phyloP scores from a whole-genome alignment of 371 early-diverging fungal genomes.

The Mortierella sp. region DNA sequence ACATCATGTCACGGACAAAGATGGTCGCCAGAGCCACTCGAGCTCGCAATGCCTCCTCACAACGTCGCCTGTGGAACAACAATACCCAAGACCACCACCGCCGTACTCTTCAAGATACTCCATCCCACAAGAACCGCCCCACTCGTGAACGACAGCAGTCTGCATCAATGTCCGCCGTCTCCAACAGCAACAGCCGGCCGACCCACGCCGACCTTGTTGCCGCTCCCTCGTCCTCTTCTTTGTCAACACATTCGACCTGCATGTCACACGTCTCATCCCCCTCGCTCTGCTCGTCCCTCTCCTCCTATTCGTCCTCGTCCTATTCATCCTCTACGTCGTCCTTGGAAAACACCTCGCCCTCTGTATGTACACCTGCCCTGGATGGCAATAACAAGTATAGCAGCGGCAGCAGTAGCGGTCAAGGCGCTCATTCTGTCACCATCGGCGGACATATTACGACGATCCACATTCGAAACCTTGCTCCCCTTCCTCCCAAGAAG shows the following conservation, averaged over 20 bases:
- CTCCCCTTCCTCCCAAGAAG: slow-evolving; percentile 11
- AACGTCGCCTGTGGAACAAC: slow-evolving; percentile 18
- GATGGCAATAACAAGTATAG: not conserved
- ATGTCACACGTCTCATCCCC: slow-evolving; percentile 30
- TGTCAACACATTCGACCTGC: not conserved
- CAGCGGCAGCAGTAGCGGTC: slow-evolving; percentile 1
- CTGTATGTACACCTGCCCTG: not conserved
- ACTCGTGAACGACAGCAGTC: not conserved
- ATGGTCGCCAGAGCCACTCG: slow-evolving; percentile 15
- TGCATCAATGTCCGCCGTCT: not conserved
- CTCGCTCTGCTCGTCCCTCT: slow-evolving; percentile 27
- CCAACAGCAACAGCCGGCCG: slow-evolving; percentile 13
- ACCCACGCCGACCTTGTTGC: slow-evolving; percentile 27
- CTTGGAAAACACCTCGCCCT: slow-evolving; percentile 14
- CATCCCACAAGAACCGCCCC: not conserved
- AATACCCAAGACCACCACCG: not conserved
- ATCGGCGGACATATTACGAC: slow-evolving; percentile 24
- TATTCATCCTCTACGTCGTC: slow-evolving; percentile 17
- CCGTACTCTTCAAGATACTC: not conserved
- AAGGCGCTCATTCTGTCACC: slow-evolving; percentile 15
- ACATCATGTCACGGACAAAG: slow-evolving; percentile 24
- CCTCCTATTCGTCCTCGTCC: slow-evolving; percentile 21
- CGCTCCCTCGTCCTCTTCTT: not conserved
- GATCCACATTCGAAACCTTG: slow-evolving; percentile 26
- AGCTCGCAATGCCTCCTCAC: slow-evolving; percentile 17